A percentile compares a stretch with the other conserved stretches of the same genome.
Evolutionary conservation across 106 monocot genomes (phyloP).

Genomic region (Dioscorea zingiberensis): DNA sequence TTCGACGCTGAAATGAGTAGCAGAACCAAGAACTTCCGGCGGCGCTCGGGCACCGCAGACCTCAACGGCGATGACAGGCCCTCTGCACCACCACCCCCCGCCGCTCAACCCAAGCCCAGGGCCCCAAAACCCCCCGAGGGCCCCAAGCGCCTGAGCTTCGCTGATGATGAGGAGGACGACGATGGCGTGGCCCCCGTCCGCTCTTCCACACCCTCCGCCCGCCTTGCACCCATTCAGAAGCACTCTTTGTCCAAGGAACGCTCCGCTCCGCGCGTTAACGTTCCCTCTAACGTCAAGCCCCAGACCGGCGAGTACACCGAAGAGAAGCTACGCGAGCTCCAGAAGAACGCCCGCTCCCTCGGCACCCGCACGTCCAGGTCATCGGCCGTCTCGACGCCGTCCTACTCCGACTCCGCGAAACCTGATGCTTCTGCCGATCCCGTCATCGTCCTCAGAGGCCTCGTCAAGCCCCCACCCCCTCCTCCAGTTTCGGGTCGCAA

Average conservation of each 20-base stretch:
- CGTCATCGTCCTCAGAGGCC: constrained; percentile 73
- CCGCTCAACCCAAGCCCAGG: neutral
- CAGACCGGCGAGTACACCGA: constrained; percentile 90
- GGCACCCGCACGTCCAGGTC: constrained; percentile 33
- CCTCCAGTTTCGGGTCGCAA: constrained; percentile 3
- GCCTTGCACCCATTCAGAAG: constrained; percentile 34
- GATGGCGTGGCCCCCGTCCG: constrained; percentile 2
- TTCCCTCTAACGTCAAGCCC: constrained; percentile 72
- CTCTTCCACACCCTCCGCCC: constrained; percentile 11
- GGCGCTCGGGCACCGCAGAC: constrained; percentile 48
- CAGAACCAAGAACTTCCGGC: constrained; percentile 78
- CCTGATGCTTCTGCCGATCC: constrained; percentile 29
- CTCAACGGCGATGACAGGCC: constrained; percentile 29
- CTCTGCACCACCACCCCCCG: constrained; percentile 3
- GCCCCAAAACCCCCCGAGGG: constrained; percentile 14
- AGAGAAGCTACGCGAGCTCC: constrained; percentile 82
- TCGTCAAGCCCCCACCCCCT: constrained; percentile 44
- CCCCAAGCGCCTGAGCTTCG: constrained; percentile 82
- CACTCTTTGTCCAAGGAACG: constrained; percentile 49
- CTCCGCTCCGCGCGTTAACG: constrained; percentile 9
- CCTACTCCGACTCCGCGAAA: constrained; percentile 13
- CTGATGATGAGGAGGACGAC: constrained; percentile 86
- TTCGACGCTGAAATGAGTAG: constrained; percentile 18
- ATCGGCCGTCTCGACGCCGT: neutral
- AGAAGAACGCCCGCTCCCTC: constrained; percentile 91